A percentile compares a stretch with the other conserved stretches of the same genome.
phyloP scores from a whole-genome alignment of 2,329 filamentous ascomycete species.

The Chaetoscypha palmicola region DNA sequence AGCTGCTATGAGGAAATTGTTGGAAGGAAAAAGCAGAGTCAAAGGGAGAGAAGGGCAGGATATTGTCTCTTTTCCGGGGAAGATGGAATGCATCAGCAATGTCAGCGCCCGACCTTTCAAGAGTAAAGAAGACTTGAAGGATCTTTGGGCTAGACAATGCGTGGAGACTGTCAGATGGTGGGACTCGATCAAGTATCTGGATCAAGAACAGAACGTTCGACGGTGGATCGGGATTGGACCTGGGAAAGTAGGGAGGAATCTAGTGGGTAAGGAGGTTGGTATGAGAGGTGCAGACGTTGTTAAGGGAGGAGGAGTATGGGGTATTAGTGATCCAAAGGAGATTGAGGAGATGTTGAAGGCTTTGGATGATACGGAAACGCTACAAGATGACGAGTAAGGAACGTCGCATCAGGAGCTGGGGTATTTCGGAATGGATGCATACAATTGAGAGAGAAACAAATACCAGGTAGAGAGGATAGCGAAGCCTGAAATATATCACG shows the following conservation, averaged over 20 bases:
- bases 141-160: conserved; percentile 71
- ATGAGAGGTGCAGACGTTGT: conserved; percentile 71
- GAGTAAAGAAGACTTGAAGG: conserved; percentile 66
- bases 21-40: conserved; percentile 52
- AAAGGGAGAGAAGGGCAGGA: conserved; percentile 50
- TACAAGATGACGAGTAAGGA: conserved; percentile 24
- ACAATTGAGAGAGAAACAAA: too few relatives aligned
- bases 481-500: too few relatives aligned
- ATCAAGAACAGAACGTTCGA: conserved; percentile 72
- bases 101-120: conserved; percentile 73
- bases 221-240: conserved; percentile 90
- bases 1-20: conserved; percentile 60
- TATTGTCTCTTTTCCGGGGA: conserved; percentile 67
- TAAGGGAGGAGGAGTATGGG: conserved; percentile 90
- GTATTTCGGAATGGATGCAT: too few relatives aligned
- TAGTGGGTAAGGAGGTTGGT: conserved; percentile 92
- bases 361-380: conserved; percentile 54
- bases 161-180: conserved; percentile 95
- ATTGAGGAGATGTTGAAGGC: conserved; percentile 61
- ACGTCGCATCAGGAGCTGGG: too few relatives aligned
- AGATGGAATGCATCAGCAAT: conserved; percentile 77
- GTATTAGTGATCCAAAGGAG: conserved; percentile 72
- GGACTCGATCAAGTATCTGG: conserved; percentile 84
- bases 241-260: conserved; percentile 85
- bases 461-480: too few relatives aligned